phyloP scores from a whole-genome alignment of 305 asterid genomes.

The Fraxinus angustifolia region DNA sequence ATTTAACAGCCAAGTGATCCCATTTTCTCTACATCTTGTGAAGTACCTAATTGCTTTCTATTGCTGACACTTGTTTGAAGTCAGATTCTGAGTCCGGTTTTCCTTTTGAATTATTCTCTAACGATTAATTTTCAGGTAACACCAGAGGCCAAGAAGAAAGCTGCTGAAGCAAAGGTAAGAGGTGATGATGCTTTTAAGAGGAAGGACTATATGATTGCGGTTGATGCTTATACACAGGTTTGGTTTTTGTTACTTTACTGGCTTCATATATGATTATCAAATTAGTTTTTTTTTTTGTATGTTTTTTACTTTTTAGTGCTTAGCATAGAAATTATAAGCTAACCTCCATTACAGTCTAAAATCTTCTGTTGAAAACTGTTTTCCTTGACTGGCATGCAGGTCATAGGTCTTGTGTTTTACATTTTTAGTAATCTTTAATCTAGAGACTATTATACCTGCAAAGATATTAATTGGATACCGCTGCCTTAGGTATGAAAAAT shows the following conservation, averaged over 20 bases:
- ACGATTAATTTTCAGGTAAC: constrained; percentile 43
- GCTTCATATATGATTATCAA: not conserved
- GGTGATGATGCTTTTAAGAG: constrained; percentile 75
- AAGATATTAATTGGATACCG: not conserved
- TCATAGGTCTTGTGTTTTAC: not conserved
- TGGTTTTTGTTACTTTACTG: not conserved
- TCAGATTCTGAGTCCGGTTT: not conserved
- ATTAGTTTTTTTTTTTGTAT: not conserved
- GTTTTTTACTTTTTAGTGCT: not conserved
- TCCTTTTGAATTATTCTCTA: not conserved
- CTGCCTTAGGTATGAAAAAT: not conserved
- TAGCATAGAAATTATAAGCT: not conserved
- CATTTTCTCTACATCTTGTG: not conserved
- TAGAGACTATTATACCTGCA: not conserved
- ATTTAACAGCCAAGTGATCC: not conserved
- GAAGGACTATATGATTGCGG: constrained; percentile 56
- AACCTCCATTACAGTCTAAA: not conserved
- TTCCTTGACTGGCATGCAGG: not conserved
- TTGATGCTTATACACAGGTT: constrained; percentile 95
- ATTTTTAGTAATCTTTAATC: not conserved
- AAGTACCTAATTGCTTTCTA: not conserved
- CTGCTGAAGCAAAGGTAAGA: constrained; percentile 82
- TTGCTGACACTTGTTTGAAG: not conserved
- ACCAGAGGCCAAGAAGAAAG: constrained; percentile 72
- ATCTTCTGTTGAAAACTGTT: not conserved